Evolutionary conservation across 805 yeast genomes (phyloP).

Genomic region (Myxozyma sirexii): DNA sequence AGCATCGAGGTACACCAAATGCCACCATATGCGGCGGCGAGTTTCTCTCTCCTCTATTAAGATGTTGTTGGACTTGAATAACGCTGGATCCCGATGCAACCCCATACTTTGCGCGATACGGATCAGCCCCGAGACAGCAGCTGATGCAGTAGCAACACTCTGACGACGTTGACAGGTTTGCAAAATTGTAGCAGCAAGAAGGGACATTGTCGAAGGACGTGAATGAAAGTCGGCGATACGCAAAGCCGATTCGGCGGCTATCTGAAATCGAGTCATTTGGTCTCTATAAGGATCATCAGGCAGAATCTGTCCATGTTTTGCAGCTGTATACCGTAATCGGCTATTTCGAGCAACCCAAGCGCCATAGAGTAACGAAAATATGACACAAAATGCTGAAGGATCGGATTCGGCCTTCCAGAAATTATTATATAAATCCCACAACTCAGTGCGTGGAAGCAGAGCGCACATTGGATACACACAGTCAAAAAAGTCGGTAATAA

Average conservation of each 20-base stretch:
- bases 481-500: conserved; percentile 12
- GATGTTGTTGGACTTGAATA: conserved; percentile 1
- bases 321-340: conserved; percentile 6
- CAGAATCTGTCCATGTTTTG: background rate
- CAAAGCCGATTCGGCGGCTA: conserved; percentile 6
- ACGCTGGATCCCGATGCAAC: conserved; percentile 22
- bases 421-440: background rate
- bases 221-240: conserved; percentile 10
- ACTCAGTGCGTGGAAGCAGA: conserved; percentile 1
- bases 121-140: conserved; percentile 11
- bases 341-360: conserved; percentile 15
- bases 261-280: background rate
- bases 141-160: conserved; percentile 7
- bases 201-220: conserved; percentile 11
- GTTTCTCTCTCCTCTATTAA: background rate
- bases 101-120: conserved; percentile 28
- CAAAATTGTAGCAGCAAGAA: conserved; percentile 22
- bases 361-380: conserved; percentile 16
- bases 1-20: conserved; percentile 20
- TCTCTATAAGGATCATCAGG: background rate
- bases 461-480: conserved; percentile 24
- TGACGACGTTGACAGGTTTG: conserved; percentile 15
- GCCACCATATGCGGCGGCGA: conserved; percentile 28
- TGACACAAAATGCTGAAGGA: background rate
- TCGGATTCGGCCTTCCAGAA: conserved; percentile 13